Evolutionary conservation across 2,329 filamentous ascomycete genomes (phyloP).

Genomic region (Pyricularia sp.): DNA sequence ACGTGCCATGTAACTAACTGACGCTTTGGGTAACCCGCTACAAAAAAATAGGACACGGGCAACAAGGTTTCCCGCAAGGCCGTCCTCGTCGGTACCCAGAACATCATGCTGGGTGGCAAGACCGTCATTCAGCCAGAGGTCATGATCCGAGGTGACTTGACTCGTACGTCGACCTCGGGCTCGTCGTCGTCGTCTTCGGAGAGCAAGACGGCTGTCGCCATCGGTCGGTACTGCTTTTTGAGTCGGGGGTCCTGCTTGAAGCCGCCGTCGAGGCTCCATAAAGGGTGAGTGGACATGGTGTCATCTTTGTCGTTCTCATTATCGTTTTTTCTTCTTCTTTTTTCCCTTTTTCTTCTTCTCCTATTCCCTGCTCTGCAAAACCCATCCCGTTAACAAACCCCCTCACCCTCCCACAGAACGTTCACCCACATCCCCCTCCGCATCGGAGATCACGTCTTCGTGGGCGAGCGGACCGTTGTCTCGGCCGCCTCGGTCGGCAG

Average conservation of each 20-base stretch:
- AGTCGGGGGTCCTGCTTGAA: slow-evolving; percentile 69
- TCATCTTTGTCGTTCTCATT: neutral
- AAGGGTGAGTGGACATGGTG: slow-evolving; percentile 41
- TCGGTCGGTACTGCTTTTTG: slow-evolving; percentile 88
- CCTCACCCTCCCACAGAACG: slow-evolving; percentile 23
- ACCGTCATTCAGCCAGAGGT: slow-evolving; percentile 94
- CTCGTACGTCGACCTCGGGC: slow-evolving; percentile 42
- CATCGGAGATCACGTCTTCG: slow-evolving; percentile 89
- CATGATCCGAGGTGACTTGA: slow-evolving; percentile 85
- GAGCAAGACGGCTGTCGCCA: slow-evolving; percentile 64
- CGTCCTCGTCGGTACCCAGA: slow-evolving; percentile 87
- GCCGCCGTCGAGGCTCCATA: slow-evolving; percentile 74
- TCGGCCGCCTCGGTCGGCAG: slow-evolving; percentile 76
- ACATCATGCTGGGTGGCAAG: slow-evolving; percentile 94
- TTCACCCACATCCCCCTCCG: slow-evolving; percentile 84
- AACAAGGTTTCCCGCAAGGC: slow-evolving; percentile 96
- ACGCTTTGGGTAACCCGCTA: neutral
- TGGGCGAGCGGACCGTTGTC: slow-evolving; percentile 66
- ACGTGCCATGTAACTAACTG: no score
- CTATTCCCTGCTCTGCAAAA: neutral
- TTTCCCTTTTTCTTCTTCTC: neutral
- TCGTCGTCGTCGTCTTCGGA: slow-evolving; percentile 22
- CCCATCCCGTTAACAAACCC: neutral
- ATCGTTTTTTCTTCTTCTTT: neutral
- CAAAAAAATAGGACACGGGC: slow-evolving; percentile 68